A percentile compares a stretch with the other conserved stretches of the same genome.
phyloP scores from a whole-genome alignment of 352 stramenopile genomes.

The Phytophthora brassicae region DNA sequence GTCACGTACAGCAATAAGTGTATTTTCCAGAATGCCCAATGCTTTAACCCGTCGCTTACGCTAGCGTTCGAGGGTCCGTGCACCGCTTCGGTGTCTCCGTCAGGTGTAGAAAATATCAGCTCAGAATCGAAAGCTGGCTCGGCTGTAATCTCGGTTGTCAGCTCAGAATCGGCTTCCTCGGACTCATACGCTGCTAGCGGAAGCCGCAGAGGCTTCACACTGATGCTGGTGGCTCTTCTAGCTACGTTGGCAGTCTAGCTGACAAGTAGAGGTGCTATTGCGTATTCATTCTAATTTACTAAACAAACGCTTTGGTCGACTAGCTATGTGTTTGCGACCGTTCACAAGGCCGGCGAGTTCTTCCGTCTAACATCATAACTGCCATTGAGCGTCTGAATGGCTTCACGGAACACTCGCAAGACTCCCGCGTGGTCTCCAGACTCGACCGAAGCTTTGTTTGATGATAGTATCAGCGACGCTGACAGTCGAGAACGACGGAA shows the following conservation, averaged over 20 bases:
- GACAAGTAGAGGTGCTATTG: background rate
- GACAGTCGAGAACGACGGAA: slow-evolving; percentile 36
- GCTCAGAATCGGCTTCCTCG: slow-evolving; percentile 9
- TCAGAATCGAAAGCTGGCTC: too few relatives aligned
- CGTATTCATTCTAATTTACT: background rate
- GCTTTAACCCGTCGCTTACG: slow-evolving; percentile 25
- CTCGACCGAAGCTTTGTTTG: slow-evolving; percentile 26
- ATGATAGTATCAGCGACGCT: slow-evolving; percentile 20
- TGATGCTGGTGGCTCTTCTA: background rate
- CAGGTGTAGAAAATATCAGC: background rate
- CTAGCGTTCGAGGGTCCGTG: slow-evolving; percentile 33
- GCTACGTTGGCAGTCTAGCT: background rate
- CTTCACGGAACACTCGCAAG: slow-evolving; percentile 28
- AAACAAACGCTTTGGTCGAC: background rate
- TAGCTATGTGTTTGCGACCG: background rate
- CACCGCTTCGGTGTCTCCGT: slow-evolving; percentile 2
- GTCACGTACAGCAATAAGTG: slow-evolving; percentile 55
- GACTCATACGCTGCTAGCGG: background rate
- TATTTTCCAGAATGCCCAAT: slow-evolving; percentile 36
- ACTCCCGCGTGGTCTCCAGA: slow-evolving; percentile 21
- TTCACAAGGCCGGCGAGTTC: background rate
- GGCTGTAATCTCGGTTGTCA: too few relatives aligned
- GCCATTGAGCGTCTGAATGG: slow-evolving; percentile 15
- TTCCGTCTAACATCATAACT: slow-evolving; percentile 3
- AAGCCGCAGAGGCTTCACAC: background rate